Evolutionary conservation across 345 rosid species (phyloP), one percentile per base, ranked within the genome.

Genomic region (Crucihimalaya himalaica): DNA sequence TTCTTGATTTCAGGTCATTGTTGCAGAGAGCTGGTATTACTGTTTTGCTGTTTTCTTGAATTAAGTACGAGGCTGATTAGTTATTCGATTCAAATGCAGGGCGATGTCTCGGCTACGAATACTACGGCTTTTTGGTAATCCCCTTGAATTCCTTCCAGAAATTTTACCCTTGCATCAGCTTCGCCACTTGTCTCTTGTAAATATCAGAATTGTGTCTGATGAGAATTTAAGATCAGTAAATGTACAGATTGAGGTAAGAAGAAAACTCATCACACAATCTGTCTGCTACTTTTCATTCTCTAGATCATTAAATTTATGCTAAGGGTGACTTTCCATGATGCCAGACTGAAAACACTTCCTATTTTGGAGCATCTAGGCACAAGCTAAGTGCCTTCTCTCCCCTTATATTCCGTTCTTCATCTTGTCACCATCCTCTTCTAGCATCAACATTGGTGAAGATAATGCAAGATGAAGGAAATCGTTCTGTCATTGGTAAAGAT

Each of bases 341-440:
- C 82, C 86, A 95, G 99, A 85, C 81, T 82, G 99, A 92, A 75
- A 95, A 90, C 81, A 89, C 76, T 59, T 95, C 98, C 75, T 95
- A 95, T 78, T 95, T 95, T 78, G 97, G 89, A 29, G 86, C 98
- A 74, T 90, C 99, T 73, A 84, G 85, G 68, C 96, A 95, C 88
- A 95, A 92, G 82, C 84, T 95, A 19, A 95, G 99, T 80, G 97
- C 98, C 61, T 95, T 95, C 85, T 95, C 90, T 86, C 88, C 99
- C 77, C 97, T 95, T 62, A 84, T 95, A 83, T 95, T 95, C 77
- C 97, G 98, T 62, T 95, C 89, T 82, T 95, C 99, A 25, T 95
- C 99, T 50, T 95, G 99, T 72, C 98, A 95, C 78, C 99, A 95
- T 80, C 97, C 97, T 78, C 86, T 95, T 71, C 83, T 95, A 76